Conservation (phyloP, 73 alveolate genomes). For the Diophrys appendiculata region DNA sequence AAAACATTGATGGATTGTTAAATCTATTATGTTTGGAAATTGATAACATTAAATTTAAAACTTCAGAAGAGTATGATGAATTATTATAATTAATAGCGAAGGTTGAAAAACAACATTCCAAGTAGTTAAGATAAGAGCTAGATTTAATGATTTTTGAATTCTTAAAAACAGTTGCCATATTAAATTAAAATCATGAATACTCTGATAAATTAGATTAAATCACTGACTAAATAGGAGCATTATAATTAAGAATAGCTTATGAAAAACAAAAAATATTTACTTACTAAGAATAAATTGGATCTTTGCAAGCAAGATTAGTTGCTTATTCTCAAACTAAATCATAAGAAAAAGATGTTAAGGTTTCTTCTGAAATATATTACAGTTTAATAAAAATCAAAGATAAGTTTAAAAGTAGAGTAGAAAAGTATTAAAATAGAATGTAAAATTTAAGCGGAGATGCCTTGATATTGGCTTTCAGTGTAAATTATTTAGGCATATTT, state of each 20-base stretch:
- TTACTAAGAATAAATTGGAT: not conserved
- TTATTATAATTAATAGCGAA: not conserved
- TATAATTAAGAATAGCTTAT: not conserved
- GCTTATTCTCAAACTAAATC: not conserved
- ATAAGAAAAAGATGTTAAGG: not conserved
- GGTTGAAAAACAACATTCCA: not conserved
- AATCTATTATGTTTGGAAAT: too few relatives aligned
- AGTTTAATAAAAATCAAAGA: constrained; percentile 6
- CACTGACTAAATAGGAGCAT: not conserved
- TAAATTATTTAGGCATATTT: constrained; percentile 32
- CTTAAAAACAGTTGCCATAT: not conserved
- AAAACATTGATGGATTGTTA: too few relatives aligned
- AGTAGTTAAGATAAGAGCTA: not conserved
- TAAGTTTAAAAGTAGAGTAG: constrained; percentile 24
- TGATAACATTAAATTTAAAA: too few relatives aligned
- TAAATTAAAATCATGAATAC: too few relatives aligned
- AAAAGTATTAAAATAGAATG: constrained; percentile 9
- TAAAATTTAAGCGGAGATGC: constrained; percentile 42
- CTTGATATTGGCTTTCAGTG: constrained; percentile 38
- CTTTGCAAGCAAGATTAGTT: not conserved
- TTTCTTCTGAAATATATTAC: not conserved
- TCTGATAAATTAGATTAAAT: not conserved
- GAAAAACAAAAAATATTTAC: not conserved
- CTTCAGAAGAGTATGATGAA: not conserved
- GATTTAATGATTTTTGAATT: not conserved